Conservation (phyloP, 2,329 filamentous ascomycete genomes). For the Fonsecaea pugnacius region DNA sequence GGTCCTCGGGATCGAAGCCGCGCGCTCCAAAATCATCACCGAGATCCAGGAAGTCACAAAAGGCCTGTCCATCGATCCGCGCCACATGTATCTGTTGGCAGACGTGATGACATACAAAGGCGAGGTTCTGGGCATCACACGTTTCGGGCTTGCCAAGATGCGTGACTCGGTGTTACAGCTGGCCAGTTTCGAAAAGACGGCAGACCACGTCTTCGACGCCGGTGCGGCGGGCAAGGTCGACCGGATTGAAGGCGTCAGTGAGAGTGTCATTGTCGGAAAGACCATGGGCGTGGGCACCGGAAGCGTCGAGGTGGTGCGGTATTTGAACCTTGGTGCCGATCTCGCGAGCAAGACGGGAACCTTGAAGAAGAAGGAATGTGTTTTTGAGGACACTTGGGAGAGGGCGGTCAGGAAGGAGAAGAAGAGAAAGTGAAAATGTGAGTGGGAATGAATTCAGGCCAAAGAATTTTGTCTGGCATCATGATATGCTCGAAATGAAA, state of each 20-base stretch:
- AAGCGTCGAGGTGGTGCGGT: conserved; percentile 83
- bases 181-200: conserved; percentile 96
- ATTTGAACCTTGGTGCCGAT: conserved; percentile 68
- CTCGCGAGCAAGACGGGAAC: conserved; percentile 51
- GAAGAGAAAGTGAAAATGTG: conserved; percentile 15
- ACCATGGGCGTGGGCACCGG: conserved; percentile 90
- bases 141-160: conserved; percentile 96
- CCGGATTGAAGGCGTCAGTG: conserved; percentile 87
- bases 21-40: conserved; percentile 80
- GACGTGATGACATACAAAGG: conserved; percentile 99
- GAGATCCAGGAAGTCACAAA: conserved; percentile 92
- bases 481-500: background rate
- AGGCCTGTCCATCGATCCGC: conserved; percentile 92
- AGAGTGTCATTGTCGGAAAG: conserved; percentile 99
- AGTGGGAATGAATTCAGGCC: too few species aligned
- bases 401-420: conserved; percentile 12
- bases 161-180: conserved; percentile 90
- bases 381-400: conserved; percentile 68
- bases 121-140: conserved; percentile 92
- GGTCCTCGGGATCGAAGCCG: conserved; percentile 93
- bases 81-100: conserved; percentile 95
- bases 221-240: conserved; percentile 91
- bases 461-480: too few species aligned
- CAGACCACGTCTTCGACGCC: conserved; percentile 94
- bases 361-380: conserved; percentile 54